phyloP scores from a whole-genome alignment of 208 protist genomes.

The Trichomonas tenax region DNA sequence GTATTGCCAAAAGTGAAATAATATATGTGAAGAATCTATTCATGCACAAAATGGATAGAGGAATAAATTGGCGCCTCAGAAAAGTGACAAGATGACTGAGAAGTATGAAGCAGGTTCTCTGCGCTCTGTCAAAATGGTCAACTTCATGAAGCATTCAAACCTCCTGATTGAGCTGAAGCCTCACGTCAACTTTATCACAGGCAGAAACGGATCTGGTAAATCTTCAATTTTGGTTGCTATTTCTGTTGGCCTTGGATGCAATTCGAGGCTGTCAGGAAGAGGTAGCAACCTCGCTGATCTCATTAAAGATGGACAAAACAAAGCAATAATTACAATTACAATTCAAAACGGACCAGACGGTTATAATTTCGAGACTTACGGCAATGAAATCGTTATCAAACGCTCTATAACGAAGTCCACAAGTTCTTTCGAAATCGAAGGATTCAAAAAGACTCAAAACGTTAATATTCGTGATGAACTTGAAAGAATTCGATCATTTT shows the following conservation, averaged over 20 bases:
- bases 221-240: constrained; percentile 1
- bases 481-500: background rate
- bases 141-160: constrained; percentile 1
- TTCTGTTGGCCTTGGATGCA: constrained; percentile 12
- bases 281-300: background rate
- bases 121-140: background rate
- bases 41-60: too few species aligned
- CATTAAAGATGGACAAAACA: background rate
- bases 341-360: background rate
- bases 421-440: background rate
- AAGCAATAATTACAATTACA: background rate
- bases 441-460: background rate
- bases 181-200: background rate
- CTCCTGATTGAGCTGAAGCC: background rate
- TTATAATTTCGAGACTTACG: background rate
- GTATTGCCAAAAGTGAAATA: too few species aligned
- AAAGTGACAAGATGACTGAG: background rate
- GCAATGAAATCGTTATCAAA: background rate
- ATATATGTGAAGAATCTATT: too few species aligned
- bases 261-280: background rate
- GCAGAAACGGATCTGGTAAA: constrained; percentile 6
- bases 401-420: background rate
- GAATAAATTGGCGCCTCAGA: background rate
- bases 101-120: background rate
- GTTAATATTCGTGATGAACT: background rate